Conservation (phyloP, 2,329 filamentous ascomycete genomes). For the Colletotrichum orbiculare region DNA sequence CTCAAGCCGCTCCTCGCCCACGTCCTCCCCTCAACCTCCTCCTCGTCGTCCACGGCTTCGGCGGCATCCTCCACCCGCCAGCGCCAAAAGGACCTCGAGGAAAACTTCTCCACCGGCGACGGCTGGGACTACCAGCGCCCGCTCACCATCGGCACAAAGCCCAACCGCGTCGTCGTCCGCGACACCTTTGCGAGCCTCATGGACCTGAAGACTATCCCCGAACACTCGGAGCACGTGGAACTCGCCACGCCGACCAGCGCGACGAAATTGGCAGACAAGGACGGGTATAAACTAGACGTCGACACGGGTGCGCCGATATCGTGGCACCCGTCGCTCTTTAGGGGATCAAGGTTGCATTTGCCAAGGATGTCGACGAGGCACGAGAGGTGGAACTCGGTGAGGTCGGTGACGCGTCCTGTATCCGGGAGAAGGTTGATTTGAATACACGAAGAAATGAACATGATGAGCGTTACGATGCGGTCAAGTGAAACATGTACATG, state of each 20-base stretch:
- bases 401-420: no score
- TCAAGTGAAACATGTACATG: no score
- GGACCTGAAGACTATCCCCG: not conserved
- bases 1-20: constrained; percentile 52
- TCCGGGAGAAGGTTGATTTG: no score
- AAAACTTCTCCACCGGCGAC: constrained; percentile 28
- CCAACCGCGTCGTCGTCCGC: constrained; percentile 12
- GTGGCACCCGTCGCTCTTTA: constrained; percentile 15
- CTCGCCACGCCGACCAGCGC: constrained; percentile 10
- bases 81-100: constrained; percentile 27
- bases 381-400: no score
- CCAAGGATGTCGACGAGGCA: no score
- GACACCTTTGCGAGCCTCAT: constrained; percentile 28
- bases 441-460: no score
- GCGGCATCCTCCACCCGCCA: constrained; percentile 9
- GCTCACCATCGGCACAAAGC: constrained; percentile 38
- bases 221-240: constrained; percentile 16
- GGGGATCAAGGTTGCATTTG: not conserved
- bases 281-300: constrained; percentile 24
- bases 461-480: no score
- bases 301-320: constrained; percentile 12
- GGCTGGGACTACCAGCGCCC: constrained; percentile 31
- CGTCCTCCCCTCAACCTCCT: constrained; percentile 41
- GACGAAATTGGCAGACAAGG: not conserved
- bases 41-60: not conserved